Percentiles rank a stretch among this genome's conserved stretches.
Conservation (phyloP, 257 asterid genomes). For the Echites panduratus region DNA sequence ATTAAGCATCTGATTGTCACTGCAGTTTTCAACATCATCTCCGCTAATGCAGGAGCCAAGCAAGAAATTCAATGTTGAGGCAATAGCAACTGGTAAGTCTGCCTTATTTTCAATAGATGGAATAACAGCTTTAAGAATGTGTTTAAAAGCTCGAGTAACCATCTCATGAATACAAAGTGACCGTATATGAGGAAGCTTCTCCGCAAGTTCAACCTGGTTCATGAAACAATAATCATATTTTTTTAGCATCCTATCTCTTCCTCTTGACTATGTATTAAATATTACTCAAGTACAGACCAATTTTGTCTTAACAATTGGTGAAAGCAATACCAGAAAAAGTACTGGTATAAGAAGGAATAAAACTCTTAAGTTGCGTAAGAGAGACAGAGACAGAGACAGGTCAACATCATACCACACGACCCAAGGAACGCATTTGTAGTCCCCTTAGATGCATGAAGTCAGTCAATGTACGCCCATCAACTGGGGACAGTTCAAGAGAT, state of each 20-base stretch:
- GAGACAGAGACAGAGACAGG: constrained; percentile 10
- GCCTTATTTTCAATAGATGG: constrained; percentile 62
- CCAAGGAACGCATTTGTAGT: constrained; percentile 81
- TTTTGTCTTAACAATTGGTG: background rate
- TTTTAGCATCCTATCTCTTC: background rate
- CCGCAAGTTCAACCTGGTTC: constrained; percentile 90
- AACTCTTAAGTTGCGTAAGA: background rate
- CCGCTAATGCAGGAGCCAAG: constrained; percentile 55
- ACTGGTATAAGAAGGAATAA: background rate
- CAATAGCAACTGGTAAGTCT: constrained; percentile 62
- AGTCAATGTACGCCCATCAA: constrained; percentile 93
- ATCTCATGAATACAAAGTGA: constrained; percentile 98
- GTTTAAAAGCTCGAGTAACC: constrained; percentile 96
- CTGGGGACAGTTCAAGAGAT: constrained; percentile 98
- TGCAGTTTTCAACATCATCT: constrained; percentile 23
- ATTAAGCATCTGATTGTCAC: constrained; percentile 42
- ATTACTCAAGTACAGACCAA: background rate
- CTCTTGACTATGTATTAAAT: background rate
- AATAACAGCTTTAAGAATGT: constrained; percentile 83
- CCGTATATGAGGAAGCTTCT: constrained; percentile 95
- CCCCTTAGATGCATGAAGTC: constrained; percentile 99
- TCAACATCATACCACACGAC: constrained; percentile 71
- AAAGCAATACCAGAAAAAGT: constrained; percentile 4
- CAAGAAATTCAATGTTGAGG: constrained; percentile 76
- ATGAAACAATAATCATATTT: constrained; percentile 14